Evolutionary conservation across 2,329 filamentous ascomycete species (phyloP).

Genomic region (Penicillium nordicum): DNA sequence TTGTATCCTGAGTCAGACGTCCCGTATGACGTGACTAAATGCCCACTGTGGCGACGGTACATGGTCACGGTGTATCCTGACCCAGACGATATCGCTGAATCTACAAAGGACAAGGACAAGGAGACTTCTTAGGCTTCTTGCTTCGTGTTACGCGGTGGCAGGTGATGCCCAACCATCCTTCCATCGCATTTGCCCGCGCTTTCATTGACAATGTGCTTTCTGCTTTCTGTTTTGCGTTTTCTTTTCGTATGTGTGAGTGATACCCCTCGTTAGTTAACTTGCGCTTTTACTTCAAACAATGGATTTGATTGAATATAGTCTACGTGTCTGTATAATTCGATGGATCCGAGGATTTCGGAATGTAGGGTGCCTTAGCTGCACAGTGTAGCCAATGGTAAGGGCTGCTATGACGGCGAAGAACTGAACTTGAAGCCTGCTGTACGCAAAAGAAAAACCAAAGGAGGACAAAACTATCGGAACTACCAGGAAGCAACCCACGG

Average conservation of each 20-base stretch:
- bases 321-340: background rate
- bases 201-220: background rate
- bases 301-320: background rate
- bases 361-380: background rate
- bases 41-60: background rate
- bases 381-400: background rate
- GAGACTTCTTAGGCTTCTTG: background rate
- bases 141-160: background rate
- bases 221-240: background rate
- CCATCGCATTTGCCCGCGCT: background rate
- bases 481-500: background rate
- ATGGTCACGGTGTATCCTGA: background rate
- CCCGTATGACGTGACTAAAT: background rate
- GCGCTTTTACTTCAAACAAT: background rate
- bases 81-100: background rate
- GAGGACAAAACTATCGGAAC: background rate
- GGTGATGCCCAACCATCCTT: background rate
- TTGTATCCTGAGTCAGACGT: background rate
- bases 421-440: background rate
- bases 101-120: background rate
- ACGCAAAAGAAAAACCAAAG: background rate
- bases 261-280: background rate
- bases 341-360: background rate
- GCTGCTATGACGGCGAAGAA: background rate
- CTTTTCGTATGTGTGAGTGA: background rate